These are phyloP conservation scores for Fusarium marasasianum DNA, from an alignment of 2,329 filamentous ascomycete genomes.

Conservation along the genomic window DNA sequence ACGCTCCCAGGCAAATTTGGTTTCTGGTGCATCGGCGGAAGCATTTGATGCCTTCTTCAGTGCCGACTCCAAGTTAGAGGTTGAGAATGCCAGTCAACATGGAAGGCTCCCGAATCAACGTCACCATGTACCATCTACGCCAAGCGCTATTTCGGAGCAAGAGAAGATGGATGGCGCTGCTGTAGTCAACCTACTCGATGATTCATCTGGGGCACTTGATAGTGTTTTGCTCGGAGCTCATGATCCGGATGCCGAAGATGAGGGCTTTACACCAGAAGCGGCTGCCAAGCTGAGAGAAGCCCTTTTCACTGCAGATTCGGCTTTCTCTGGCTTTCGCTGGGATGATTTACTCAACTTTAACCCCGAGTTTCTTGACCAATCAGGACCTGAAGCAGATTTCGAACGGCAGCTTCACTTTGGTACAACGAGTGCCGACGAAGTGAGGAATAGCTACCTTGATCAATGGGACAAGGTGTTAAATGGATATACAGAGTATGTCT, in stretches of 20 bases:
- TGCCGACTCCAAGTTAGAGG: constrained; percentile 18
- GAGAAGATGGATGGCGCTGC: constrained; percentile 51
- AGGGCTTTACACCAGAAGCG: constrained; percentile 43
- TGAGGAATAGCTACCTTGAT: constrained; percentile 58
- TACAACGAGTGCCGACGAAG: constrained; percentile 49
- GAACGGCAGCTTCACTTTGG: constrained; percentile 50
- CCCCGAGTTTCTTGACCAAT: constrained; percentile 52
- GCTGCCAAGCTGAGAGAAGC: constrained; percentile 48
- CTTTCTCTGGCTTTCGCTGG: constrained; percentile 46
- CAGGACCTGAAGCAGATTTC: constrained; percentile 27
- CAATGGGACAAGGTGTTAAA: constrained; percentile 67
- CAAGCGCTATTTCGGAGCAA: constrained; percentile 22
- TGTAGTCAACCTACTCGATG: constrained; percentile 51
- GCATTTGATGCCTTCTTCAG: constrained; percentile 41
- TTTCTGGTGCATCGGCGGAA: constrained; percentile 47
- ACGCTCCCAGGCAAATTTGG: constrained; percentile 15
- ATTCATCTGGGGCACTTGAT: constrained; percentile 35
- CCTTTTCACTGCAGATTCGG: constrained; percentile 47
- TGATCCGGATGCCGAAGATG: constrained; percentile 37
- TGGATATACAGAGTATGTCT: constrained; percentile 72
- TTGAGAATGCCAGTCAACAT: neutral
- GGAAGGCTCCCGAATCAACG: neutral
- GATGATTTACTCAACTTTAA: constrained; percentile 61
- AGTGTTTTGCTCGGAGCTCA: constrained; percentile 27
- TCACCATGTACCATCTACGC: neutral